Evolutionary conservation across 1,139 yeast genomes (phyloP), one percentile per base, ranked within the genome.

Genomic region (Taphrina flavorubra): DNA sequence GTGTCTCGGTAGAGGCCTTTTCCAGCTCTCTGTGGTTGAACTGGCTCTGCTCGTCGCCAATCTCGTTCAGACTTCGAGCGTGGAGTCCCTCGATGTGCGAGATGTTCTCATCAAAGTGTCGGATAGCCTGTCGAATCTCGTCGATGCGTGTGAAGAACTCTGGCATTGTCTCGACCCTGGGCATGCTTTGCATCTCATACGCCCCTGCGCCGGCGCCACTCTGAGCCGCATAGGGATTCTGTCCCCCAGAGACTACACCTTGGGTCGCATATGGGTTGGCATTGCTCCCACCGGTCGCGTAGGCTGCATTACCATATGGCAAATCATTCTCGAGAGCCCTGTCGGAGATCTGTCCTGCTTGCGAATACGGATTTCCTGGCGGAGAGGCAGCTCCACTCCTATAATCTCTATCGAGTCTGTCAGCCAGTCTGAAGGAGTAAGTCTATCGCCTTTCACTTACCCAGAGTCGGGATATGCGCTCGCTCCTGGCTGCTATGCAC

Each of bases 61-160:
- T 87, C 74, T 92, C 97, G 75, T 89, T 91, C 75, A 94, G 81
- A 69, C 94, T 84, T 75, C 89, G 87, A 77, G 87, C 84, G 81
- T 95, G 99, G 76, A 90, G 85, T 72, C 86, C 85, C 77, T 90
- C 90, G 72, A 94, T 88, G 76, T 91, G 84, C 73, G 88, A 87
- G 74, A 94, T 86, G 76, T 91, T 79, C 74, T 83, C 87, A 75
- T 89, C 87, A 80, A 92, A 94, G 77, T 88, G 90, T 74, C 88
- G 91, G 74, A 94, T 85, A 75, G 87, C 87, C 74, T 86, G 85
- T 81, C 92, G 90, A 78, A 94, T 86, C 75, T 85, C 87, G 77
- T 90, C 94, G 73, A 94, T 86, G 76, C 89, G 90, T 6, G 61
- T 20, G 58, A 55, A 65, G 42, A 65, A 65, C 6, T 65, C 68